Evolutionary conservation across 257 asterid genomes (phyloP), one percentile per base, ranked within the genome.

Genomic region (Solanum chilense): DNA sequence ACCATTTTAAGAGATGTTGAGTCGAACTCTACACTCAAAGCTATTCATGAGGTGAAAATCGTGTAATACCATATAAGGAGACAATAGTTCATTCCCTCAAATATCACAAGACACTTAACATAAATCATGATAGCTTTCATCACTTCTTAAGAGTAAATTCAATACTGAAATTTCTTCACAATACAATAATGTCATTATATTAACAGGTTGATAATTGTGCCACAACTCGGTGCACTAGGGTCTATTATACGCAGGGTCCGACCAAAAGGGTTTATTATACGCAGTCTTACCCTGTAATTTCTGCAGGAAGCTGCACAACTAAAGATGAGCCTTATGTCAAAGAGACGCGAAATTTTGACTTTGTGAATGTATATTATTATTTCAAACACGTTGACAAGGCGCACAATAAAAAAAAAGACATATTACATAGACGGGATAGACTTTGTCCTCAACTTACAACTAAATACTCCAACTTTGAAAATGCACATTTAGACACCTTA

Each of bases 321-420:
- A 56, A 58, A 58, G 0, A 58, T 58, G 66, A 58, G 12, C 5
- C 12, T 58, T 58, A 0, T 20, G 0, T 58, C 66, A 8, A 58
- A 58, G 66, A 58, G 66, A 58, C 2, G 25, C 25, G 0, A 20
- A 58, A 11, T 20, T 8, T 56, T 18, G 20, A 56, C 64, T 56
- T 56, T 56, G 11, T 56, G 62, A 56, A 0, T 56, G 18, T 56
- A 7, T 56, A 56, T 56, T 56, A 16, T 56, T 18, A 56, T 18
- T 56, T 58, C 64, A 56, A 56, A 56, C 12, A 56, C 64, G 25
- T 0, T 58, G 66, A 20, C 25, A 58, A 58, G 66, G 0, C 12
- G 12, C 66, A 56, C 66, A 58, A 58, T 2, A 1, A 6, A 52
- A 58, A 58, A 52, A 18, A 58, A 20, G 12, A 0, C 66, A 58